A percentile compares a stretch with the other conserved stretches of the same genome.
These are phyloP conservation scores for Iberis pinnata DNA, from an alignment of 345 rosid genomes.

Conservation along the genomic window DNA sequence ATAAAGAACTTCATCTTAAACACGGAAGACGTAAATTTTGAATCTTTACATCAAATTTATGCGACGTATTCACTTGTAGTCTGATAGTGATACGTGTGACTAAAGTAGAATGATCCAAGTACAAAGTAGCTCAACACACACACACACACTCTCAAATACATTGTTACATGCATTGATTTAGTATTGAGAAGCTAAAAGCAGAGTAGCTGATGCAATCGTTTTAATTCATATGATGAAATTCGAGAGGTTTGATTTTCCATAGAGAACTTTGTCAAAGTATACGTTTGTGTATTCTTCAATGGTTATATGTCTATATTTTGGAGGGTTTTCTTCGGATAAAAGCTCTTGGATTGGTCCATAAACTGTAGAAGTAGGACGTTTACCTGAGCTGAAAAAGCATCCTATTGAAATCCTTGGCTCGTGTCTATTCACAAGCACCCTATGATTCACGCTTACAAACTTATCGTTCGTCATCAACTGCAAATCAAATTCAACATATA, in stretches of 20 bases:
- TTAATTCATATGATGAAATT: conserved; percentile 33
- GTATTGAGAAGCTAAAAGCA: too few species aligned
- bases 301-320: conserved; percentile 21
- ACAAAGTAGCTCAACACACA: too few species aligned
- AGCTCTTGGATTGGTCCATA: conserved; percentile 39
- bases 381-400: conserved; percentile 23
- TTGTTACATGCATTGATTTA: too few species aligned
- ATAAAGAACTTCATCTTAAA: too few species aligned
- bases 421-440: conserved; percentile 26
- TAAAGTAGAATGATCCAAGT: too few species aligned
- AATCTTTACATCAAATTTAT: too few species aligned
- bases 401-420: conserved; percentile 39
- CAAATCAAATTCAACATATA: too few species aligned
- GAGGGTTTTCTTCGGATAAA: conserved; percentile 34
- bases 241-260: conserved; percentile 20
- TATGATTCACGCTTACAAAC: conserved; percentile 18
- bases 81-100: too few species aligned
- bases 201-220: too few species aligned
- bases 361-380: not conserved
- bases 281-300: conserved; percentile 19
- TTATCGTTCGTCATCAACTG: conserved; percentile 30
- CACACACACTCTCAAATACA: too few species aligned
- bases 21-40: too few species aligned
- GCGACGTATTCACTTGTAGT: too few species aligned
- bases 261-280: conserved; percentile 26